These are phyloP conservation scores for Epichloe gansuensis DNA, from an alignment of 2,329 filamentous ascomycete species.

Conservation along the genomic window DNA sequence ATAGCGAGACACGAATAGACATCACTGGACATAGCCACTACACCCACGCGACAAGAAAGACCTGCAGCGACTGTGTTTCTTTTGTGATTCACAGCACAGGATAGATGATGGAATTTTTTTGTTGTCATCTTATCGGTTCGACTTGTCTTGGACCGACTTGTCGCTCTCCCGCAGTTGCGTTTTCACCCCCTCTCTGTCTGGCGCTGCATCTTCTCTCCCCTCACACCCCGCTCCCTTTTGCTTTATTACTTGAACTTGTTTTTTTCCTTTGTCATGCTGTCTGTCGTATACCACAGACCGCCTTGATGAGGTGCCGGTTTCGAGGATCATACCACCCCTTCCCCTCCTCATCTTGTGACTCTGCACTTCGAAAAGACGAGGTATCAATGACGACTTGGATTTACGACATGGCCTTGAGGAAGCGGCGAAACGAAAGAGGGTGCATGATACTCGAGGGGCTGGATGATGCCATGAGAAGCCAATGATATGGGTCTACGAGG, in stretches of 20 bases:
- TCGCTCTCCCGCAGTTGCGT: no score
- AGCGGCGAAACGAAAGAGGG: neutral
- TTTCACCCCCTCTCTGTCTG: no score
- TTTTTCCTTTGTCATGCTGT: conserved; percentile 5
- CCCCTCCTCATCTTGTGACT: conserved; percentile 6
- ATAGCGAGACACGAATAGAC: conserved; percentile 7
- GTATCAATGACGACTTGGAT: conserved; percentile 11
- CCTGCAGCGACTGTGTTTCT: neutral
- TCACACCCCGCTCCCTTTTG: conserved; percentile 2
- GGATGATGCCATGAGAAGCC: conserved; percentile 3
- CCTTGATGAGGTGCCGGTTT: neutral
- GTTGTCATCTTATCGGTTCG: conserved; percentile 1
- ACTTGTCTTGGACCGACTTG: neutral
- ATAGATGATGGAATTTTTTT: neutral
- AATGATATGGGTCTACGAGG: neutral
- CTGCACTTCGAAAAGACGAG: conserved; percentile 2
- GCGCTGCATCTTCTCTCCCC: conserved; percentile 9
- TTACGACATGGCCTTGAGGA: conserved; percentile 7
- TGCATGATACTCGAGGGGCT: neutral
- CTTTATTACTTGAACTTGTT: neutral
- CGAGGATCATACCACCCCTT: neutral
- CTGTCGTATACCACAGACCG: neutral
- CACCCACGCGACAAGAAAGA: neutral
- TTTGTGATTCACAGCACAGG: conserved; percentile 1
- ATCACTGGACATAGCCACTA: conserved; percentile 7